phyloP scores from a whole-genome alignment of 306 rosid species.

The Oemleria cerasiformis region DNA sequence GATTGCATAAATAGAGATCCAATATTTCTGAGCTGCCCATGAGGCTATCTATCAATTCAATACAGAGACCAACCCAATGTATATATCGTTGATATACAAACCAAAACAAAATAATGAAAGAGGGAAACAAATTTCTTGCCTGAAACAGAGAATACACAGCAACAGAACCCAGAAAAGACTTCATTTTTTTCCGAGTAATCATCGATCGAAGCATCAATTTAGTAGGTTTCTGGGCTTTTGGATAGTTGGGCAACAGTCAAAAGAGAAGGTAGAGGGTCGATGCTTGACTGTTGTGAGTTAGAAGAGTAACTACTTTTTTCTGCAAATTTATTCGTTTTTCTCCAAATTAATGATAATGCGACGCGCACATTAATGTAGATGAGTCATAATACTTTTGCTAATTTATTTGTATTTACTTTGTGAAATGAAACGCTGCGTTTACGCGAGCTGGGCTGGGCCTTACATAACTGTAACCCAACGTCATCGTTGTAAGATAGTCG shows the following conservation, averaged over 20 bases:
- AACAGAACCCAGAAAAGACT: conserved; percentile 28
- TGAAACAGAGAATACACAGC: conserved; percentile 40
- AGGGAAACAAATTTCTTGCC: conserved; percentile 26
- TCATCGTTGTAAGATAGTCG: background rate
- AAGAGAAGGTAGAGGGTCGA: background rate
- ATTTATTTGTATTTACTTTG: background rate
- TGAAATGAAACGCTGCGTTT: background rate
- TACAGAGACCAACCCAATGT: background rate
- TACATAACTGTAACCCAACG: too few species aligned
- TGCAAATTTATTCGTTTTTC: background rate
- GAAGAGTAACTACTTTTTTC: background rate
- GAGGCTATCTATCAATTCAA: background rate
- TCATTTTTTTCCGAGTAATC: conserved; percentile 19
- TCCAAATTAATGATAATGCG: conserved; percentile 23
- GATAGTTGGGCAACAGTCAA: background rate
- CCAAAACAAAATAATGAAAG: background rate
- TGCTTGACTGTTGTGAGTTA: too few species aligned
- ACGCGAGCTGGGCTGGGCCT: background rate
- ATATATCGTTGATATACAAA: background rate
- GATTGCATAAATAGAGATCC: background rate
- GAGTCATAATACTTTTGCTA: background rate
- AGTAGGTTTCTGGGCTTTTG: background rate
- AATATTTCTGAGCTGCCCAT: background rate
- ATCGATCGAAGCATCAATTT: background rate
- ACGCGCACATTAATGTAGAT: conserved; percentile 22